These are phyloP conservation scores for Oxytropis ochrocephala DNA, from an alignment of 306 rosid species.

Conservation along the genomic window DNA sequence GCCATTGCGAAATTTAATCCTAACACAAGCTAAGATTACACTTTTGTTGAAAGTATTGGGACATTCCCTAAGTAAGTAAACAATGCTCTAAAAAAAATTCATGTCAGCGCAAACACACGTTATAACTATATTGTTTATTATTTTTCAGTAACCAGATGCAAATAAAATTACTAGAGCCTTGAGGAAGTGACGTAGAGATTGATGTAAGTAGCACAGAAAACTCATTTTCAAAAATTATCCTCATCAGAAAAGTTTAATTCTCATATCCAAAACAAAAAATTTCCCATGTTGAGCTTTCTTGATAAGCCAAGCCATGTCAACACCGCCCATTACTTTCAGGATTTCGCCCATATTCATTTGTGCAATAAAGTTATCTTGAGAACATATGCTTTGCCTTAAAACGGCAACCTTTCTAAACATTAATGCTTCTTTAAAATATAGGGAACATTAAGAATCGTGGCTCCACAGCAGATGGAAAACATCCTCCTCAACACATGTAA, in stretches of 20 bases:
- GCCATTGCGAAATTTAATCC: too few relatives aligned
- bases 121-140: not conserved
- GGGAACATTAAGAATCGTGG: conserved; percentile 22
- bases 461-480: conserved; percentile 42
- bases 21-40: too few relatives aligned
- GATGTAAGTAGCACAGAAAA: conserved; percentile 13
- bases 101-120: not conserved
- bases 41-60: too few relatives aligned
- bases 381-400: conserved; percentile 17
- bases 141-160: not conserved
- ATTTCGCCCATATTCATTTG: conserved; percentile 15
- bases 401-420: conserved; percentile 16
- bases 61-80: too few relatives aligned
- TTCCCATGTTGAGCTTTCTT: conserved; percentile 15
- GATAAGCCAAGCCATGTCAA: conserved; percentile 25
- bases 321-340: conserved; percentile 16
- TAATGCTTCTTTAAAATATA: conserved; percentile 22
- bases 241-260: conserved; percentile 21
- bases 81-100: too few relatives aligned
- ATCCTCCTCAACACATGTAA: conserved; percentile 13
- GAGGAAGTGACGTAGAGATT: conserved; percentile 1
- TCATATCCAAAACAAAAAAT: not conserved
- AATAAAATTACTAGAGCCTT: not conserved
- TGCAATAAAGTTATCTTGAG: conserved; percentile 29
- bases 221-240: not conserved